Evolutionary conservation across 106 monocot species (phyloP).

Genomic region (Cymbidium sinense): DNA sequence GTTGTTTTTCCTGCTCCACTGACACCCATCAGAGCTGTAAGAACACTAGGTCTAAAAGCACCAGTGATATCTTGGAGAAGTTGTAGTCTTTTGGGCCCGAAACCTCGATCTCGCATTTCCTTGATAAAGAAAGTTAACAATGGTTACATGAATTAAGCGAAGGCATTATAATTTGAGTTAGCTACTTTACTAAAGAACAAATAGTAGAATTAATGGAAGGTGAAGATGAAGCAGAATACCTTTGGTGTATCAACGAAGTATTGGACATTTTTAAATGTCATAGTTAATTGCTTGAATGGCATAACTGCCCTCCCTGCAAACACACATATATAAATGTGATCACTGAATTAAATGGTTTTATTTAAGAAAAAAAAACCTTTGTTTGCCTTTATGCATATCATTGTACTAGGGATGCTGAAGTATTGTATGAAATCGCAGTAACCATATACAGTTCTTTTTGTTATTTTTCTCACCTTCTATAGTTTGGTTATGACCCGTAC

Average conservation of each 20-base stretch:
- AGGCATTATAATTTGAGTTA: background rate
- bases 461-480: no score
- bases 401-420: no score
- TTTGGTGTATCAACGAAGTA: slow-evolving; percentile 24
- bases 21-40: slow-evolving; percentile 43
- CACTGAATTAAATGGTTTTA: no score
- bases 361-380: no score
- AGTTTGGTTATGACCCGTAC: no score
- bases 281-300: slow-evolving; percentile 13
- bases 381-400: no score
- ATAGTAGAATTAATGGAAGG: background rate
- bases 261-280: slow-evolving; percentile 24
- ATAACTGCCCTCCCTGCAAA: slow-evolving; percentile 10
- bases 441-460: no score
- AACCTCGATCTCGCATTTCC: slow-evolving; percentile 36
- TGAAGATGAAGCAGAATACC: slow-evolving; percentile 4
- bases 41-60: slow-evolving; percentile 35
- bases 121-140: background rate
- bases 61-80: slow-evolving; percentile 37
- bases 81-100: slow-evolving; percentile 21
- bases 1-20: slow-evolving; percentile 58
- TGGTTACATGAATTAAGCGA: background rate
- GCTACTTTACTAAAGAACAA: background rate
- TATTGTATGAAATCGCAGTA: no score
- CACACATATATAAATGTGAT: background rate